These are phyloP conservation scores for Lepiota venenata DNA, from an alignment of 768 basidiomycete species.

Conservation along the genomic window DNA sequence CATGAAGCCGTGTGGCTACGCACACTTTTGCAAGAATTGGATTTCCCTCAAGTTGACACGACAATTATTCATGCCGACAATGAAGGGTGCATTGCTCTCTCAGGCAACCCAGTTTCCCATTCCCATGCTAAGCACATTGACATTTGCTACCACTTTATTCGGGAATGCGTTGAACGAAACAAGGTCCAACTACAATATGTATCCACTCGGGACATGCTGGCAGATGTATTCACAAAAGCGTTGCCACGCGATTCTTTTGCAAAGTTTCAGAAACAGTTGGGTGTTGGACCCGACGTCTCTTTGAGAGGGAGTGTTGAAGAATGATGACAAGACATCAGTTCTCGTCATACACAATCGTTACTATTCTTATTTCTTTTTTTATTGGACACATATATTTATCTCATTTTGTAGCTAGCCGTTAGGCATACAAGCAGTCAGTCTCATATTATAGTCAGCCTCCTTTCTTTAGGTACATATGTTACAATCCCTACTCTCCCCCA, in stretches of 20 bases:
- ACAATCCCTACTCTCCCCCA: too few species aligned
- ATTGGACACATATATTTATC: too few species aligned
- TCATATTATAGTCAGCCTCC: too few species aligned
- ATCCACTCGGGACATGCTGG: slow-evolving; percentile 18
- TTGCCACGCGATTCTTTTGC: neutral
- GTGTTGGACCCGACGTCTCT: neutral
- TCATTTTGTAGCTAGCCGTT: too few species aligned
- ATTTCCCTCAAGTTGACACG: neutral
- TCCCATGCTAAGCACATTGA: slow-evolving; percentile 34
- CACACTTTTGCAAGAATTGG: slow-evolving; percentile 4
- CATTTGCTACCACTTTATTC: slow-evolving; percentile 30
- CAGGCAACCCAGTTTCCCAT: slow-evolving; percentile 25
- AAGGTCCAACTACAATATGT: slow-evolving; percentile 15
- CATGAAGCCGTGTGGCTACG: slow-evolving; percentile 19
- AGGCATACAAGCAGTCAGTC: too few species aligned
- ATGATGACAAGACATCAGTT: too few species aligned
- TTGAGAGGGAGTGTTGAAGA: too few species aligned
- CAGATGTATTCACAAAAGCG: slow-evolving; percentile 23
- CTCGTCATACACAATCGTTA: too few species aligned
- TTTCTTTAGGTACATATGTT: too few species aligned
- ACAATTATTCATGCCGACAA: slow-evolving; percentile 16
- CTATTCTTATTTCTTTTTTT: too few species aligned
- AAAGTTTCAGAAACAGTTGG: neutral
- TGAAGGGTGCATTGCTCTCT: slow-evolving; percentile 18
- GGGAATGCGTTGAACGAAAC: slow-evolving; percentile 19